Evolutionary conservation across 495 filamentous ascomycete genomes (phyloP).

Genomic region (Pyrenula massariospora): DNA sequence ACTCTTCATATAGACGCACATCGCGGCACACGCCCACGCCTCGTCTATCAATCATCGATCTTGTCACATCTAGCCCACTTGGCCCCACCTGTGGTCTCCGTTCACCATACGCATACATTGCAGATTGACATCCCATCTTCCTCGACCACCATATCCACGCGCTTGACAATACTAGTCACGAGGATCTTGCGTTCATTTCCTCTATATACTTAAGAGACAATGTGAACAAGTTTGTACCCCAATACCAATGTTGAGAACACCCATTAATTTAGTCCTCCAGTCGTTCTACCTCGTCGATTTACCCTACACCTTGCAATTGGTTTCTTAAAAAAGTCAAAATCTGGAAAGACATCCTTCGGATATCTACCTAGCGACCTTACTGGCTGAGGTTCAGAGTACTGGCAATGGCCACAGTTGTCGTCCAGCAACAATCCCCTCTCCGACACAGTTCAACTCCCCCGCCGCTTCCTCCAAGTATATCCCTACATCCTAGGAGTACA

Average conservation of each 20-base stretch:
- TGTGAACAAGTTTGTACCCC: too few species aligned
- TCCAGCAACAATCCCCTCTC: slow-evolving; percentile 34
- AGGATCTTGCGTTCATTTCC: not conserved
- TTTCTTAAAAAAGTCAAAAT: not conserved
- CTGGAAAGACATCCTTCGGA: not conserved
- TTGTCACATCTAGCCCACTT: not conserved
- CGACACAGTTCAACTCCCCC: slow-evolving; percentile 33
- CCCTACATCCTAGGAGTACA: slow-evolving; percentile 26
- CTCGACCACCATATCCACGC: not conserved
- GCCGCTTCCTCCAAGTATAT: slow-evolving; percentile 26
- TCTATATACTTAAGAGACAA: too few species aligned
- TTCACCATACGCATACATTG: not conserved
- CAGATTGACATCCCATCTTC: not conserved
- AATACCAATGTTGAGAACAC: too few species aligned
- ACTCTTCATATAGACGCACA: not conserved
- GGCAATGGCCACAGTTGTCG: slow-evolving; percentile 38
- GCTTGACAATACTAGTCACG: not conserved
- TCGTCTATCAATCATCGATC: not conserved
- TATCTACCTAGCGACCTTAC: not conserved
- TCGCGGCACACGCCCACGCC: not conserved
- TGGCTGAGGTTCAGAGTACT: not conserved
- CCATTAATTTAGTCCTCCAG: too few species aligned
- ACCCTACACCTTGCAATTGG: too few species aligned
- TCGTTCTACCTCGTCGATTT: too few species aligned
- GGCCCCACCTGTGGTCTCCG: not conserved